Conservation (phyloP, 2,329 filamentous ascomycete species). For the Ophiocordyceps camponoti-saundersi region DNA sequence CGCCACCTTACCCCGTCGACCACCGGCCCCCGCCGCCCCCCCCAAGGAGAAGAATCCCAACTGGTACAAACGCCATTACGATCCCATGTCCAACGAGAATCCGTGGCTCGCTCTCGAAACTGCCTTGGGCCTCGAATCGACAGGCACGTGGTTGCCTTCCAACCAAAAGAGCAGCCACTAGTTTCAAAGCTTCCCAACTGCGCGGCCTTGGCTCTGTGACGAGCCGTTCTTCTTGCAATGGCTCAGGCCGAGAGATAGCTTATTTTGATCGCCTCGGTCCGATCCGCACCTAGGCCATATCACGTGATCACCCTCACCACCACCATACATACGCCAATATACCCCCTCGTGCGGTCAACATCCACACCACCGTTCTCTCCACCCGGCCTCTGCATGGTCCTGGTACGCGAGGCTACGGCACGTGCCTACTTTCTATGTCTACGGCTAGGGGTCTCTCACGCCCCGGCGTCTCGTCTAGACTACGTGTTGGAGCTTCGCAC, state of each 20-base stretch:
- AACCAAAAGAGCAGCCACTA: background rate
- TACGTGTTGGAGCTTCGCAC: background rate
- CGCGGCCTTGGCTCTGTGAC: background rate
- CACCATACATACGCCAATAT: background rate
- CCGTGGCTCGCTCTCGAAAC: constrained; percentile 49
- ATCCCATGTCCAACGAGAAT: constrained; percentile 52
- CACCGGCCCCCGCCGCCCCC: constrained; percentile 15
- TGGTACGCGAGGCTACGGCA: background rate
- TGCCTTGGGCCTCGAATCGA: constrained; percentile 21
- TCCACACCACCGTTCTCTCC: background rate
- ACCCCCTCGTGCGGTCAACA: background rate
- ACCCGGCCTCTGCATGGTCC: background rate
- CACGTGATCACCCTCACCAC: background rate
- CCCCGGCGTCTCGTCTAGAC: background rate
- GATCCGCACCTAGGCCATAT: background rate
- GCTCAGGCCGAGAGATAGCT: background rate
- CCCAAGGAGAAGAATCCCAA: background rate
- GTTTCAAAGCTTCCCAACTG: background rate
- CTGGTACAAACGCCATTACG: constrained; percentile 54
- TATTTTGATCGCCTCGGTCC: background rate
- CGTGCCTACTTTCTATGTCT: background rate
- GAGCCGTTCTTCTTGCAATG: background rate
- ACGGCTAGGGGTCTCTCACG: background rate
- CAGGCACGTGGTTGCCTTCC: constrained; percentile 26
- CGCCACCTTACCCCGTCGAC: background rate